phyloP scores from a whole-genome alignment of 2,329 filamentous ascomycete species.

The Aspergillus japonicus region DNA sequence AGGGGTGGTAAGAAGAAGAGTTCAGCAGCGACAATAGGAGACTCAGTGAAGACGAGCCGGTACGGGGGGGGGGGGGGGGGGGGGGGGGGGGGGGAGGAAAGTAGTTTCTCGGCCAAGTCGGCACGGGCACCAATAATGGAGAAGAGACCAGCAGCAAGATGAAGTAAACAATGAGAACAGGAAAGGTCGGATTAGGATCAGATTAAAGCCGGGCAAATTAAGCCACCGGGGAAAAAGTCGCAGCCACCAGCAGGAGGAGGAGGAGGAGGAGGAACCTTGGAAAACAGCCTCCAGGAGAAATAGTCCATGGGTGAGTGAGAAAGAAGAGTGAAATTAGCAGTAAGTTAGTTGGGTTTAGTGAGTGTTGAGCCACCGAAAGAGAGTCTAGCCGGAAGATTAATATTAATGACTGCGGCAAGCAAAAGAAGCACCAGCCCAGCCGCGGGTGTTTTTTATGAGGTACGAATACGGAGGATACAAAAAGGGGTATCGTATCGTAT shows the following conservation, averaged over 20 bases:
- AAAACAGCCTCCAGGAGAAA: not conserved
- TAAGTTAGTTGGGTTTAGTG: too few relatives aligned
- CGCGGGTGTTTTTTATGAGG: not conserved
- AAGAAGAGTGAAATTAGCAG: not conserved
- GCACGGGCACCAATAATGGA: not conserved
- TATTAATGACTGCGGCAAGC: not conserved
- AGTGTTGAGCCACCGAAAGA: not conserved
- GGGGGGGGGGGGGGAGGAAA: constrained; percentile 10
- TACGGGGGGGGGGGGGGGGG: constrained; percentile 12
- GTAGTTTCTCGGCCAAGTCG: not conserved
- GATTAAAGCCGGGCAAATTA: not conserved
- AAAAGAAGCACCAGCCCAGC: not conserved
- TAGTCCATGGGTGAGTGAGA: not conserved
- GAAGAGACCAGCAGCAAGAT: not conserved
- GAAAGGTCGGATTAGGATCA: not conserved
- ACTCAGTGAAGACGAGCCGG: not conserved
- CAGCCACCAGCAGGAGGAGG: not conserved
- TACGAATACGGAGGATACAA: not conserved
- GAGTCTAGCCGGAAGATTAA: not conserved
- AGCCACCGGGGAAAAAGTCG: not conserved
- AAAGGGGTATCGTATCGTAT: not conserved
- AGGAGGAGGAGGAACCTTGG: not conserved
- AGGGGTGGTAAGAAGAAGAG: not conserved
- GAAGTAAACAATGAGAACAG: not conserved
- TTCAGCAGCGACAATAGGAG: not conserved